Base-by-base conservation (phyloP, 2,329 filamentous ascomycete species). In the Fusarium sp. region DNA sequence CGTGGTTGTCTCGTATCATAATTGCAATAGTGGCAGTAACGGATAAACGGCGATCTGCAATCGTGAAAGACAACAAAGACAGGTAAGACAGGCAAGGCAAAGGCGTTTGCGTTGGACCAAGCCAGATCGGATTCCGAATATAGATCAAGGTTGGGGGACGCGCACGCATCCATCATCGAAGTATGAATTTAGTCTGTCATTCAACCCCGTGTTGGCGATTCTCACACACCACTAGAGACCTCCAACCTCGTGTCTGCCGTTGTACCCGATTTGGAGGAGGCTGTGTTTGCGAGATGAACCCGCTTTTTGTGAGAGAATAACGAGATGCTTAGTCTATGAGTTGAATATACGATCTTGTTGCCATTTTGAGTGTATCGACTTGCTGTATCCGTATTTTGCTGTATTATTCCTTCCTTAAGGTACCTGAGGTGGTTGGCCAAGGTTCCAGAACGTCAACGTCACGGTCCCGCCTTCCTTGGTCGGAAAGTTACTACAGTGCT, bases 201-300 rank as follows among this genome's bases (percentile, higher is more conserved):
- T 58, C 47, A 62, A 63, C 58, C 64, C 58, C 64, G 52, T 58
- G 54, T 68, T 54, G 53, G 25, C 21, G n/a, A 51, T 51, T 53
- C 51, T 62, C 64, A 51, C 51, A 55, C 66, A 68, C 66, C 66
- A 68, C 41, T 66, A 68, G 51, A 37, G 33, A 21, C 18, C 37
- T 40, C 51, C 56, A 66, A 68, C 61, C 65, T 68, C 66, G 66
- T 68, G 54, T 67, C 50, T 64, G 49, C 60, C 42, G 52, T 65
- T 64, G 27, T 14, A 57, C 46, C 43, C 42, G 52, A 58, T 46
- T 53, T 35, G 13, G 15, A 52, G 39, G 65, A 58, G 66, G 66
- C 66, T 66, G 66, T 68, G 66, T 56, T 36, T 21, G n/a, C n/a
- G 46, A 23, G 39, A 33, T 29, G 23, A 25, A 46, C 23, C 23